A percentile compares a stretch with the other conserved stretches of the same genome.
These are phyloP conservation scores for Alternaria novae-zelandiae DNA, from an alignment of 2,329 filamentous ascomycete species.

Conservation along the genomic window DNA sequence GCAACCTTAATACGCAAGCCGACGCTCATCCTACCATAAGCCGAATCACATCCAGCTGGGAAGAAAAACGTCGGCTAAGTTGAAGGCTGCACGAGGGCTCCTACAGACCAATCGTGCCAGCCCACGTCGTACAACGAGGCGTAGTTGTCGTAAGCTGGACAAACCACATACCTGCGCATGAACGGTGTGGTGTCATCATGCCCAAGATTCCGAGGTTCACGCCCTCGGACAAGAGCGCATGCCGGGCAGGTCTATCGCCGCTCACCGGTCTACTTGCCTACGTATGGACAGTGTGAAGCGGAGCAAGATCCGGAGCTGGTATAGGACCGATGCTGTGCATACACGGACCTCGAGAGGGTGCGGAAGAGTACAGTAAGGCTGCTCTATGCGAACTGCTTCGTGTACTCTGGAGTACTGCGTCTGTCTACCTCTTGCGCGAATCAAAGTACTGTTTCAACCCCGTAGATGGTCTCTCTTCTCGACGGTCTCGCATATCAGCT, in stretches of 20 bases:
- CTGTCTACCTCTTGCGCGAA: neutral
- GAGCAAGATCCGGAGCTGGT: neutral
- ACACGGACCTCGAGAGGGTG: neutral
- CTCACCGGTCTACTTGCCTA: neutral
- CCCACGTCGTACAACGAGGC: slow-evolving; percentile 8
- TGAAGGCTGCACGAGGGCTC: neutral
- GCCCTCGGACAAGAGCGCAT: slow-evolving; percentile 15
- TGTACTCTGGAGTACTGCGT: neutral
- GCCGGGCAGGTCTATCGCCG: neutral
- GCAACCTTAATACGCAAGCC: slow-evolving; percentile 4
- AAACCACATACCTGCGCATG: neutral
- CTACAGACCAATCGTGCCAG: slow-evolving; percentile 1
- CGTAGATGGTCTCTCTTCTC: neutral
- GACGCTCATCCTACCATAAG: neutral
- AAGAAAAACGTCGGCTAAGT: neutral
- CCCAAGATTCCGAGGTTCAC: neutral
- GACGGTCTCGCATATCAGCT: neutral
- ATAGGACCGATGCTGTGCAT: slow-evolving; percentile 7
- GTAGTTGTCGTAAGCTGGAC: neutral
- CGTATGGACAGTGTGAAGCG: neutral
- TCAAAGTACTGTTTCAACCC: neutral
- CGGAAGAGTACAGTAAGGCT: neutral
- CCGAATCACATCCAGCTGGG: neutral
- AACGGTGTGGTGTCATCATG: slow-evolving; percentile 3
- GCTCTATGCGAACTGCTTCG: slow-evolving; percentile 8